These are phyloP conservation scores for Silene vulgaris DNA, from an alignment of 179 eudicot genomes.

Conservation along the genomic window DNA sequence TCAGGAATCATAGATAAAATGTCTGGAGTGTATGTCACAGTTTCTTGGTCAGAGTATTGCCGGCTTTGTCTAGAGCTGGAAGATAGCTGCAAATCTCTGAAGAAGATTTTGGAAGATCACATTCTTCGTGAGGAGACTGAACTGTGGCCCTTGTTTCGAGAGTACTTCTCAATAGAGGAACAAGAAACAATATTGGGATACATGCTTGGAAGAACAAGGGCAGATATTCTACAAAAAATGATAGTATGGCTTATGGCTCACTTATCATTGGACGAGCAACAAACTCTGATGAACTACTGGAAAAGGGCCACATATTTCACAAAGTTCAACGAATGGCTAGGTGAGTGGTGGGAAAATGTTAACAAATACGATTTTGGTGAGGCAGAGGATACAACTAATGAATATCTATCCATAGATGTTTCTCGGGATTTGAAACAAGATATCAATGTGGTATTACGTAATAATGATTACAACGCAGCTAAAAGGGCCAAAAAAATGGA, in stretches of 20 bases:
- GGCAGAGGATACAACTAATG: constrained; percentile 35
- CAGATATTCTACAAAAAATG: constrained; percentile 71
- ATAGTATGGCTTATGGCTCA: constrained; percentile 78
- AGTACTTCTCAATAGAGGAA: constrained; percentile 64
- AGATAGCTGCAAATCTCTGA: constrained; percentile 55
- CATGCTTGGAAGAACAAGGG: constrained; percentile 83
- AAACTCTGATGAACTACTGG: constrained; percentile 67
- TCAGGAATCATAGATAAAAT: constrained; percentile 54
- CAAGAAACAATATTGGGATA: constrained; percentile 73
- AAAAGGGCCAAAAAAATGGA: constrained; percentile 29
- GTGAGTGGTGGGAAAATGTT: constrained; percentile 87
- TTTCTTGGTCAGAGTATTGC: constrained; percentile 30
- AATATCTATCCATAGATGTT: constrained; percentile 30
- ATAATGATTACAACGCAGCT: constrained; percentile 22
- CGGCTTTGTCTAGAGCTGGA: constrained; percentile 61
- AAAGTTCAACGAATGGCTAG: constrained; percentile 79
- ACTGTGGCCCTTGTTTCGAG: constrained; percentile 72
- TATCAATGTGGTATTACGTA: constrained; percentile 14
- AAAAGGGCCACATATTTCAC: constrained; percentile 60
- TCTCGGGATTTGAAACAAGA: constrained; percentile 23
- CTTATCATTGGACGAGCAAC: constrained; percentile 64
- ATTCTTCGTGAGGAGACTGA: constrained; percentile 76
- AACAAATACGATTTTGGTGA: constrained; percentile 28
- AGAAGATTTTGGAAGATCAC: constrained; percentile 61
- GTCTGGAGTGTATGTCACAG: constrained; percentile 34